Percentiles rank a stretch among this genome's conserved stretches.
These are phyloP conservation scores for Saprolegnia diclina DNA, from an alignment of 352 stramenopile genomes.

Conservation along the genomic window DNA sequence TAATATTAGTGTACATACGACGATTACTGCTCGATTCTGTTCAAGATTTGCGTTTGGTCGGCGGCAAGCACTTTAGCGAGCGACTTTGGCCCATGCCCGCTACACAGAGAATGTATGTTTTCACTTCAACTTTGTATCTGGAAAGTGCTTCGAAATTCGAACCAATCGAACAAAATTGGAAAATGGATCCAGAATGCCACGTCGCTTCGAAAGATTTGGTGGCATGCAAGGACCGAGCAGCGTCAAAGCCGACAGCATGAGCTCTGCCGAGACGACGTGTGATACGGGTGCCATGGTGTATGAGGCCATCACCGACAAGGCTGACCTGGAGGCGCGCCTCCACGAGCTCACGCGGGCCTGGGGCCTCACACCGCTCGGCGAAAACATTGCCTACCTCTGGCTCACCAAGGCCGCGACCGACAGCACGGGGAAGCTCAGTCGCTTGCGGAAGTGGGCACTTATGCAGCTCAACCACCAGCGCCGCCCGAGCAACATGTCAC, in stretches of 20 bases:
- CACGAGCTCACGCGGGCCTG: slow-evolving; percentile 44
- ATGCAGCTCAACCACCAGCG: slow-evolving; percentile 57
- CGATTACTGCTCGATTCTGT: not conserved
- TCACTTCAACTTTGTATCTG: too few relatives aligned
- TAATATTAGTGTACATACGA: not conserved
- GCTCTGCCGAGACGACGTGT: not conserved
- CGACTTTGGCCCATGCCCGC: too few relatives aligned
- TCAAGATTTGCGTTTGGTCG: not conserved
- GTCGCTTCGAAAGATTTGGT: too few relatives aligned
- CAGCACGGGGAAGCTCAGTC: slow-evolving; percentile 34
- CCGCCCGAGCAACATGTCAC: slow-evolving; percentile 29
- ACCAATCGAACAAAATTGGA: too few relatives aligned
- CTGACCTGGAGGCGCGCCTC: slow-evolving; percentile 29
- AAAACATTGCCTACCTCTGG: slow-evolving; percentile 60
- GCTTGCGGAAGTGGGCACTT: slow-evolving; percentile 60
- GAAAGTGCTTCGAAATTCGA: too few relatives aligned
- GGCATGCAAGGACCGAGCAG: too few relatives aligned
- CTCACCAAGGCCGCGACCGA: slow-evolving; percentile 35
- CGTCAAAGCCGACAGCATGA: not conserved
- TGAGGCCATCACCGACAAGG: not conserved
- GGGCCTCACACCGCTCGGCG: slow-evolving; percentile 60
- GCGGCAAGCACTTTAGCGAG: too few relatives aligned
- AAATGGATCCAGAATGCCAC: too few relatives aligned
- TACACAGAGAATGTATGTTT: too few relatives aligned
- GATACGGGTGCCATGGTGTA: not conserved